Evolutionary conservation across 1,284 basidiomycete species (phyloP).

Genomic region (Melampsora larici-populina): DNA sequence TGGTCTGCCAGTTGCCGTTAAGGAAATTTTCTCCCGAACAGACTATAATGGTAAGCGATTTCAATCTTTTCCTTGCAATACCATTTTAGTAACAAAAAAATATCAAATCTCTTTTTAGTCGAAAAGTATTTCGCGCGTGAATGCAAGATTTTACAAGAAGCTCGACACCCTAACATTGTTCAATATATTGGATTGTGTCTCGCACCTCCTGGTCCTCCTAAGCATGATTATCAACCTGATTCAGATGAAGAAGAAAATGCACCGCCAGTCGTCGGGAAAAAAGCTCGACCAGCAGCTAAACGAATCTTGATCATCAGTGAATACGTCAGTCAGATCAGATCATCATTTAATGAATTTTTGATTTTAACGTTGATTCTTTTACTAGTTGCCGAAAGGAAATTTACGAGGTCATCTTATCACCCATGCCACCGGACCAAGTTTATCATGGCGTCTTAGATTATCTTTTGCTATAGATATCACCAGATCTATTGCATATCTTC

Average conservation of each 20-base stretch:
- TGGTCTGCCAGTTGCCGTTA: constrained; percentile 92
- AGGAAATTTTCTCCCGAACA: constrained; percentile 58
- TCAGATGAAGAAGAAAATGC: no score
- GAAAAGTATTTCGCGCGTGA: constrained; percentile 97
- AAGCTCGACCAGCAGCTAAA: constrained; percentile 23
- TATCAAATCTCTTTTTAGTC: constrained; percentile 54
- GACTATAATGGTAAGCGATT: constrained; percentile 49
- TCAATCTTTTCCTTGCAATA: background rate
- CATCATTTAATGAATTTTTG: constrained; percentile 66
- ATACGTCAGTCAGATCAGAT: constrained; percentile 31
- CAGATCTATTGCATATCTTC: constrained; percentile 91
- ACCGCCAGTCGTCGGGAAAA: no score
- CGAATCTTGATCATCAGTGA: constrained; percentile 48
- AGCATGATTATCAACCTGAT: constrained; percentile 78
- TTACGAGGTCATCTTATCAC: constrained; percentile 9
- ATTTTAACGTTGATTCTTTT: constrained; percentile 62
- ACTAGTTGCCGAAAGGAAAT: constrained; percentile 39
- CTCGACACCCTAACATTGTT: constrained; percentile 84
- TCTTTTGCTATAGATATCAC: constrained; percentile 92
- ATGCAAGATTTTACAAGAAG: constrained; percentile 84
- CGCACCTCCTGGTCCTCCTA: constrained; percentile 74
- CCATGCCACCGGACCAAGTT: background rate
- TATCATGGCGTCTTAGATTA: constrained; percentile 79
- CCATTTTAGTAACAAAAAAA: background rate
- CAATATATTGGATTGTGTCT: constrained; percentile 89